These are phyloP conservation scores for Cutaneotrichosporon dermatis DNA, from an alignment of 1,284 basidiomycete species.

Conservation along the genomic window DNA sequence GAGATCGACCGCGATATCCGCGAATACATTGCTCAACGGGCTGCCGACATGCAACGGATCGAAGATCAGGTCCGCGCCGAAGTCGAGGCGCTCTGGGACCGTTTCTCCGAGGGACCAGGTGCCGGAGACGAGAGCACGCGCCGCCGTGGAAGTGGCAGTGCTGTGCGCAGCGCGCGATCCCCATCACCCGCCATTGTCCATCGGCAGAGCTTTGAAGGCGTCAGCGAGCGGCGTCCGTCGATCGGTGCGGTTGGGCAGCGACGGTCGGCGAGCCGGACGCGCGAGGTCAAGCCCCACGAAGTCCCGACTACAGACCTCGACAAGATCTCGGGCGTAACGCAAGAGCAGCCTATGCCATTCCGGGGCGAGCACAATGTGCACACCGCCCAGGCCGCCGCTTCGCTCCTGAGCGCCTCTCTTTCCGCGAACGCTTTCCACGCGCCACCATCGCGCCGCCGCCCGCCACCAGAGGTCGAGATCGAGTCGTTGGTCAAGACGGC, in stretches of 20 bases:
- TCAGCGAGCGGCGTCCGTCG: neutral
- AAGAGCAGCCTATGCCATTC: neutral
- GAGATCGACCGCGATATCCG: slow-evolving; percentile 38
- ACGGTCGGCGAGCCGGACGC: neutral
- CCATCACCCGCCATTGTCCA: neutral
- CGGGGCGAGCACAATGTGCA: slow-evolving; percentile 12
- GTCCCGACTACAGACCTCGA: slow-evolving; percentile 8
- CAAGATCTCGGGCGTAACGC: slow-evolving; percentile 8
- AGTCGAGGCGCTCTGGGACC: slow-evolving; percentile 44
- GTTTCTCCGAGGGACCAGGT: slow-evolving; percentile 34
- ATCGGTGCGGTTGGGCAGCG: no score
- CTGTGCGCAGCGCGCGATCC: neutral
- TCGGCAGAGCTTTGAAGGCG: neutral
- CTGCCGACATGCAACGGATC: slow-evolving; percentile 33
- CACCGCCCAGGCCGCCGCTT: slow-evolving; percentile 12
- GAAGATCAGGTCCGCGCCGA: slow-evolving; percentile 42
- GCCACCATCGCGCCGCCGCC: slow-evolving; percentile 20
- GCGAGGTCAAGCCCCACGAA: neutral
- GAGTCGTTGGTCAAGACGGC: slow-evolving; percentile 25
- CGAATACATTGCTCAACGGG: slow-evolving; percentile 30
- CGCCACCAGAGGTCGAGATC: slow-evolving; percentile 23
- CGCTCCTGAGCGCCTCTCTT: slow-evolving; percentile 37
- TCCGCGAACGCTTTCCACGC: slow-evolving; percentile 36
- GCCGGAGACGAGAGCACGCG: slow-evolving; percentile 10
- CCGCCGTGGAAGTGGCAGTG: slow-evolving; percentile 8